phyloP scores from a whole-genome alignment of 176 grass and related monocot genomes.

The Oryza officinalis region DNA sequence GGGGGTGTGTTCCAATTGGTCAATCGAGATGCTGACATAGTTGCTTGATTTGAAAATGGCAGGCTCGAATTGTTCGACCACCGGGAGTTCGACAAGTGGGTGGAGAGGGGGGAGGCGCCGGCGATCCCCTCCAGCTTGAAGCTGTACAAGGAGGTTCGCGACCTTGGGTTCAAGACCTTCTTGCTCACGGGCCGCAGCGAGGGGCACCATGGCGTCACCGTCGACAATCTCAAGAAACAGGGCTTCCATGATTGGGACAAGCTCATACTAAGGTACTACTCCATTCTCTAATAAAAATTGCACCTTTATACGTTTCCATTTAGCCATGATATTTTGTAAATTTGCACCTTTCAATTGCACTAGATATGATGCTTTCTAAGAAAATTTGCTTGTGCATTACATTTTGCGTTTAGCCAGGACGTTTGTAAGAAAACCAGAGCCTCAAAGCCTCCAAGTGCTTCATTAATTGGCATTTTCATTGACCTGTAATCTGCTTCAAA shows the following conservation, averaged over 20 bases:
- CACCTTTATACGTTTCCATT: not conserved
- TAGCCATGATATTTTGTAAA: not conserved
- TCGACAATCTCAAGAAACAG: slow-evolving; percentile 62
- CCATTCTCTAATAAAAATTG: not conserved
- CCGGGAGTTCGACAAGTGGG: slow-evolving; percentile 66
- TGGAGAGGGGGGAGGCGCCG: slow-evolving; percentile 61
- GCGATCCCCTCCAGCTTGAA: slow-evolving; percentile 67
- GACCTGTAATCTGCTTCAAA: not conserved
- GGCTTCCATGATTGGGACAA: slow-evolving; percentile 72
- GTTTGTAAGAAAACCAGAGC: not conserved
- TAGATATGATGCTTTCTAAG: not conserved
- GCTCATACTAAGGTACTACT: slow-evolving; percentile 68
- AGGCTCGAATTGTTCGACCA: slow-evolving; percentile 58
- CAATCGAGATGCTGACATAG: not conserved
- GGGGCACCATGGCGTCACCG: slow-evolving; percentile 47
- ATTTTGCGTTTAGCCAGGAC: not conserved
- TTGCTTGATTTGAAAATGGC: slow-evolving; percentile 15
- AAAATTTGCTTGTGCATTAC: not conserved
- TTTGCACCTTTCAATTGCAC: not conserved
- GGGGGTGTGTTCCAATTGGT: not conserved
- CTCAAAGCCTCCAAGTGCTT: not conserved
- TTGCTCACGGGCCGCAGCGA: slow-evolving; percentile 71
- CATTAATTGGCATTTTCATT: not conserved
- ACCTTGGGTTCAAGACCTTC: slow-evolving; percentile 62
- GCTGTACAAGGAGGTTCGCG: slow-evolving; percentile 65